phyloP scores from a whole-genome alignment of 495 filamentous ascomycete species.

The Beverwykella pulmonaria region DNA sequence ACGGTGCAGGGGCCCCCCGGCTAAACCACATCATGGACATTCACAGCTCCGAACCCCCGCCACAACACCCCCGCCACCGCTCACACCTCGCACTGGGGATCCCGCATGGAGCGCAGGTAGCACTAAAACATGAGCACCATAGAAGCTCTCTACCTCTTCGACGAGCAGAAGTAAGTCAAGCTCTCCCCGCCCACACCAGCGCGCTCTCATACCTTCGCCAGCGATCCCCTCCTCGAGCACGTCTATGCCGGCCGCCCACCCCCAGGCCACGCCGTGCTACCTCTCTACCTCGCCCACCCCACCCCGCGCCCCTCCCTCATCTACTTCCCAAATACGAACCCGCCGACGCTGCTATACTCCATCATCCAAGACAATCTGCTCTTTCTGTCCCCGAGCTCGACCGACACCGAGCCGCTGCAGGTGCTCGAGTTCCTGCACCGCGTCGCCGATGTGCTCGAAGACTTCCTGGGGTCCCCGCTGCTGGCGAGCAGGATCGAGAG shows the following conservation, averaged over 20 bases:
- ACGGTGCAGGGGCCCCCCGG: neutral
- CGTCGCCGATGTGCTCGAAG: constrained; percentile 89
- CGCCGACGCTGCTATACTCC: constrained; percentile 88
- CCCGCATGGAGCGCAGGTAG: constrained; percentile 12
- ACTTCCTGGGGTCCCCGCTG: constrained; percentile 89
- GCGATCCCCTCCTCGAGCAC: constrained; percentile 67
- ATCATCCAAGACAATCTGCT: constrained; percentile 83
- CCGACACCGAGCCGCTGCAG: constrained; percentile 90
- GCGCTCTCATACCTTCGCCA: constrained; percentile 46
- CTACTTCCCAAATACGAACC: constrained; percentile 76
- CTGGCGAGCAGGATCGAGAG: constrained; percentile 81
- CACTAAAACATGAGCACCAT: constrained; percentile 61
- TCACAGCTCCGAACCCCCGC: constrained; percentile 25
- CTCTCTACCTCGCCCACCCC: constrained; percentile 84
- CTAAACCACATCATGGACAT: constrained; percentile 1
- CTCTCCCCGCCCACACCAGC: constrained; percentile 23
- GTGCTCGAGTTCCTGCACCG: constrained; percentile 94
- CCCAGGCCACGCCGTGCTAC: constrained; percentile 72
- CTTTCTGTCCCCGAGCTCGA: constrained; percentile 78
- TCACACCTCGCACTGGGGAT: neutral
- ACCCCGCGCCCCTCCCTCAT: constrained; percentile 82
- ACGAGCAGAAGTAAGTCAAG: constrained; percentile 74
- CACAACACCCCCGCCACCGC: constrained; percentile 12
- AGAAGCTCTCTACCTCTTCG: constrained; percentile 94
- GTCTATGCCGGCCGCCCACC: constrained; percentile 75